These are phyloP conservation scores for Pseudopyricularia javanii DNA, from an alignment of 2,329 filamentous ascomycete species.

Conservation along the genomic window DNA sequence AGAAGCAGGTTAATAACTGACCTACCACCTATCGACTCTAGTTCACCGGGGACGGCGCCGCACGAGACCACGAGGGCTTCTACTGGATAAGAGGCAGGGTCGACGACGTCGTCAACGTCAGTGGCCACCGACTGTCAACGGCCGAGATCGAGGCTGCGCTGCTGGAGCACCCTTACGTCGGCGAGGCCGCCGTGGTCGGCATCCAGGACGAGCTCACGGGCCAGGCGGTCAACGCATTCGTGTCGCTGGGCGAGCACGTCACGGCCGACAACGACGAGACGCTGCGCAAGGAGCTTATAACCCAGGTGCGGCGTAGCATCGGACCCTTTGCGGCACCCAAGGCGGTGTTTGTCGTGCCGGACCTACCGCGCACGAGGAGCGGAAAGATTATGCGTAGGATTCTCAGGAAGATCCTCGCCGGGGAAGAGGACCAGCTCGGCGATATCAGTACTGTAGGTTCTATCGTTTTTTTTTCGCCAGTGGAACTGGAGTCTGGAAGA, in stretches of 20 bases:
- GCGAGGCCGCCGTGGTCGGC: conserved; percentile 91
- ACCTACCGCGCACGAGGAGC: conserved; percentile 92
- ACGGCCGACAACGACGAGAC: conserved; percentile 53
- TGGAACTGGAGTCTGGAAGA: background rate
- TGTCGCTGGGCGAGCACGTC: conserved; percentile 65
- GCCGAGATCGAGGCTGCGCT: conserved; percentile 96
- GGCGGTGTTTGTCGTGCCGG: conserved; percentile 78
- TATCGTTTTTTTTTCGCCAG: background rate
- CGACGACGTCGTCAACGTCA: conserved; percentile 97
- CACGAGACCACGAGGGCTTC: conserved; percentile 93
- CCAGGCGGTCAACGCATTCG: conserved; percentile 95
- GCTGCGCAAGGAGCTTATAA: conserved; percentile 81
- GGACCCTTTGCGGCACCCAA: conserved; percentile 96
- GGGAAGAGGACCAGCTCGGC: conserved; percentile 92
- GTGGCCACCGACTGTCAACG: conserved; percentile 88
- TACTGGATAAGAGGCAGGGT: conserved; percentile 99
- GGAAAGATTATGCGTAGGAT: conserved; percentile 99
- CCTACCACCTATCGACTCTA: conserved; percentile 18
- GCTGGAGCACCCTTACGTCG: conserved; percentile 80
- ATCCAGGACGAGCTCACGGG: conserved; percentile 88
- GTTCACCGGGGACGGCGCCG: conserved; percentile 91
- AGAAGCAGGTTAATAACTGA: background rate
- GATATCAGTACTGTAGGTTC: conserved; percentile 76
- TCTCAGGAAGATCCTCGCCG: conserved; percentile 90
- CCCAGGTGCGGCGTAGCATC: conserved; percentile 95